Conservation (phyloP, 2,329 filamentous ascomycete species). For the Neonectria punicea region DNA sequence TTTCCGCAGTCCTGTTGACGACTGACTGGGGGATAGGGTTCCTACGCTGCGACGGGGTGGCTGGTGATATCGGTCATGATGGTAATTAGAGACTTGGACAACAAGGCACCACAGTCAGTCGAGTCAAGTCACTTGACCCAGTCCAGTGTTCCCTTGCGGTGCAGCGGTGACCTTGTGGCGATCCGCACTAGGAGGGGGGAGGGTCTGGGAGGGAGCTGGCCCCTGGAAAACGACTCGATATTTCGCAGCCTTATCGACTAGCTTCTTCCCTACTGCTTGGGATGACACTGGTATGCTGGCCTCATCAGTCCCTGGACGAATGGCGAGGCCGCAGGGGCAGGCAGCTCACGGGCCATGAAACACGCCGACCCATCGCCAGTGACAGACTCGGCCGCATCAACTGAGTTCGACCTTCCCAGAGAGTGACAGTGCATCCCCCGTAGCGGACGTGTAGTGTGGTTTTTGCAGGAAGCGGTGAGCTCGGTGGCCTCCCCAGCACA, state of each 20-base stretch:
- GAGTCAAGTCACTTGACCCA: conserved; percentile 10
- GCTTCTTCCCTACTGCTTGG: background rate
- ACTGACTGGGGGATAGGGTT: background rate
- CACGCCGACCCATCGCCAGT: conserved; percentile 1
- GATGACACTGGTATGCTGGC: background rate
- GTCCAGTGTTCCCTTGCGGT: background rate
- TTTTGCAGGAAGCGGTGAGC: background rate
- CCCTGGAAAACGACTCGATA: conserved; percentile 10
- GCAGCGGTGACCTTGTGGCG: conserved; percentile 1
- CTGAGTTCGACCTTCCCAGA: conserved; percentile 10
- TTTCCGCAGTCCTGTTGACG: background rate
- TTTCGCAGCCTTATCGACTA: conserved; percentile 4
- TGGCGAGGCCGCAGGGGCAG: conserved; percentile 1
- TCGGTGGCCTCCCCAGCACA: background rate
- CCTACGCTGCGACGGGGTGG: conserved; percentile 14
- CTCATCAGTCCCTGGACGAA: conserved; percentile 5
- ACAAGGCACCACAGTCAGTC: background rate
- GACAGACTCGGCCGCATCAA: conserved; percentile 4
- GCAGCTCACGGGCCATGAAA: conserved; percentile 19
- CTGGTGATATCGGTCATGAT: conserved; percentile 23
- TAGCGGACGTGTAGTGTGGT: background rate
- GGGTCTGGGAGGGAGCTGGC: conserved; percentile 2
- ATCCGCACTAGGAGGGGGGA: conserved; percentile 7
- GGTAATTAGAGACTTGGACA: background rate
- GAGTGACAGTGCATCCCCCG: conserved; percentile 4